Evolutionary conservation across 768 basidiomycete species (phyloP).

Genomic region (Mycena amicta): DNA sequence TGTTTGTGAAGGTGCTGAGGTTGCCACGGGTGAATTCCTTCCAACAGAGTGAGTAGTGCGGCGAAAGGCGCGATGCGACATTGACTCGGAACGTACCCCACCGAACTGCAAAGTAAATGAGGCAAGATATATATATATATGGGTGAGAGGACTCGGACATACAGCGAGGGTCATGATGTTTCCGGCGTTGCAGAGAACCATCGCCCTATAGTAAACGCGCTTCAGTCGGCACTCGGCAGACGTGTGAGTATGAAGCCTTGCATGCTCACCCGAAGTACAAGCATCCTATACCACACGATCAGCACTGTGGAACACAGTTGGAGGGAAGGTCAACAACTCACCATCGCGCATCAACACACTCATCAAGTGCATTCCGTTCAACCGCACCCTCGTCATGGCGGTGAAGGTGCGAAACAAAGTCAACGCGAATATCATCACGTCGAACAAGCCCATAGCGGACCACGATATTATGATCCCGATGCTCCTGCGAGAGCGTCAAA

Average conservation of each 20-base stretch:
- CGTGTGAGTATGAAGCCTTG: too few species aligned
- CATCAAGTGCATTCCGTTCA: neutral
- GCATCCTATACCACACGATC: neutral
- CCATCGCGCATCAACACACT: neutral
- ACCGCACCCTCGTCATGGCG: neutral
- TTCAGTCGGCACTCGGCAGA: too few species aligned
- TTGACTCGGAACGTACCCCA: neutral
- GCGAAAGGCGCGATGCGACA: neutral
- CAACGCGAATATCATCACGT: neutral
- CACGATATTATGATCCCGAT: slow-evolving; percentile 1
- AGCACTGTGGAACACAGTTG: neutral
- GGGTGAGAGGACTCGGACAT: too few species aligned
- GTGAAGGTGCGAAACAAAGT: neutral
- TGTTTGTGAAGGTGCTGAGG: slow-evolving; percentile 1
- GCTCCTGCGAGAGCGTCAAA: too few species aligned
- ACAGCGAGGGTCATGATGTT: neutral
- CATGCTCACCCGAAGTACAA: neutral
- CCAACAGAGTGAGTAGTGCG: neutral
- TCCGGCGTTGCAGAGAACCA: neutral
- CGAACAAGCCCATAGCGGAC: neutral
- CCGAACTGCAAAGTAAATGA: neutral
- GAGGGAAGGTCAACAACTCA: neutral
- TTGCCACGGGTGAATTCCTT: neutral
- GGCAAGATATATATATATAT: neutral
- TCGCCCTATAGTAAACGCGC: neutral